Base-by-base conservation (phyloP, 2,329 filamentous ascomycete species). In the Pseudogymnoascus sp. region DNA sequence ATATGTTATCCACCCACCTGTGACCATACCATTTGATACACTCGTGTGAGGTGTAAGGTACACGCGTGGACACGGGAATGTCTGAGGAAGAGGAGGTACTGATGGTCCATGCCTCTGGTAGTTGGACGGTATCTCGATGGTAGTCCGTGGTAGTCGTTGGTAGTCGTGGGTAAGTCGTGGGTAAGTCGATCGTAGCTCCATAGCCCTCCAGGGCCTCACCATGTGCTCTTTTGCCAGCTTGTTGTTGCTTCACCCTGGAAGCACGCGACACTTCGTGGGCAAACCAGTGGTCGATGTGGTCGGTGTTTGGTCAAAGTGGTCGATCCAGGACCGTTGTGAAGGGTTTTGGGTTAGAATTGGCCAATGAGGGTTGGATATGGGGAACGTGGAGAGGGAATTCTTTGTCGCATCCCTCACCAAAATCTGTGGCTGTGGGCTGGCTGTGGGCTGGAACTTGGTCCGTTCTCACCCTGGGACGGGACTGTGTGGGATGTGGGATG, bases 191-290 rank as follows among this genome's bases (percentile, higher is more conserved):
- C 45, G 45, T 26, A 51, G 45, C 45, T 51, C 45, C 42, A 51
- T 51, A 51, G 23, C 21, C 45, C 45, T 51, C 45, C 23, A 26
- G 2, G 45, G 23, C 45, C 45, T 51, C 45, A 26, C 45, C 45
- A 51, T 51, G 45, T 51, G 45, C 21, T 51, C 45, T 5, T 12
- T 51, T 29, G 21, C 12, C 45, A 51, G 45, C 45, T 51, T 29
- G 45, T n/a, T 51, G 45, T 51, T 51, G 45, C 45, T 51, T 51
- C 45, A 51, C 21, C 21, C 45, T 51, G 45, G 60, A 61, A 61
- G 60, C 60, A 61, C 60, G 60, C 60, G 60, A 61, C 60, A 61
- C 60, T 61, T 40, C 60, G 34, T 40, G 40, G 60, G 23, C 36
- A 26, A 40, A 61, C 31, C 18, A 61, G 37, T 61, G 60, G 60